These are phyloP conservation scores for Beta lomatogona DNA, from an alignment of 179 eudicot genomes.

Conservation along the genomic window DNA sequence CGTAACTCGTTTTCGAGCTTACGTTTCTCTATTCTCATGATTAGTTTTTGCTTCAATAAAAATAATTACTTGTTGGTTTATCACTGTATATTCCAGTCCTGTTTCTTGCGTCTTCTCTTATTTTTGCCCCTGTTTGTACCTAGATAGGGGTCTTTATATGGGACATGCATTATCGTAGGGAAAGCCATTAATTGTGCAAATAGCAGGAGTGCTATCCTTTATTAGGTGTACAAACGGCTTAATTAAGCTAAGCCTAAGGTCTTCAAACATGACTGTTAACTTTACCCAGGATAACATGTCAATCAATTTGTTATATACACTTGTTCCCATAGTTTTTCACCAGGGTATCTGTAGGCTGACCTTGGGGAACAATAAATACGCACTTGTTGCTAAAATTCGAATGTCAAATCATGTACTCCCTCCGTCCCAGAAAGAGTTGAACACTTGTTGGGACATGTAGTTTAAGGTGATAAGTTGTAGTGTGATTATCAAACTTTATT, in stretches of 20 bases:
- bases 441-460: no score
- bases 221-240: neutral
- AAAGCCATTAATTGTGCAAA: neutral
- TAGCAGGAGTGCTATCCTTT: conserved; percentile 1
- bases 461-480: no score
- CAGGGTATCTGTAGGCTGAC: neutral
- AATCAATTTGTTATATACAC: neutral
- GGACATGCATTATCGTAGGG: no score
- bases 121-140: neutral
- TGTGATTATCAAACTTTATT: no score
- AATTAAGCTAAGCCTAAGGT: neutral
- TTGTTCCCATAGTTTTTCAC: neutral
- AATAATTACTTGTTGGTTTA: neutral
- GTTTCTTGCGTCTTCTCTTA: neutral
- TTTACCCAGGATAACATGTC: neutral
- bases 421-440: no score
- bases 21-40: neutral
- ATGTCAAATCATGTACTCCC: no score
- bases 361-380: neutral
- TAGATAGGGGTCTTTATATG: no score
- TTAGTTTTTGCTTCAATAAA: neutral
- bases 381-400: no score
- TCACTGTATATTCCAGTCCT: neutral
- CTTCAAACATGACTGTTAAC: neutral
- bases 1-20: neutral